Evolutionary conservation across 306 rosid genomes (phyloP), one percentile per base, ranked within the genome.

Genomic region (Prunus mira): DNA sequence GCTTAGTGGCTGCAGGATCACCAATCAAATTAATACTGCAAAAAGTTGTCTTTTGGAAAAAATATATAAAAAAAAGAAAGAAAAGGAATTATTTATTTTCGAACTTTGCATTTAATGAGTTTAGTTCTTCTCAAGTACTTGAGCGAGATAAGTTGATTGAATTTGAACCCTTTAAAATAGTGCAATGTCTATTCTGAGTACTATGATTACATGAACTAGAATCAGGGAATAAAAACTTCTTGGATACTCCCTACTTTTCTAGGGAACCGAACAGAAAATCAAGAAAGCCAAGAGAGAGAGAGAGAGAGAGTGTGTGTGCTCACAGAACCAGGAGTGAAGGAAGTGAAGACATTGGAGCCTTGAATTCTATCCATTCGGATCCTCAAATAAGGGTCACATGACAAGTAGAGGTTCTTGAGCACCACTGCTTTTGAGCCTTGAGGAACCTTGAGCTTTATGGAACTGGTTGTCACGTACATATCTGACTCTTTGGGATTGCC

Each of bases 341-440:
- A 69, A 27, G 73, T 52, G 74, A 70, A 51, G 49, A 71, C 49
- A 52, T 12, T 54, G 5, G 64, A n/a, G 6, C 18, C 18, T 52
- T 70, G 25, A 28, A 32, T 25, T 30, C 46, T 20, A 6, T 8
- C 18, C 74, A 70, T 70, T 51, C 19, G 28, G 18, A 70, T 19
- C 28, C 74, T 70, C 74, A 76, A 54, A 58, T 67, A 57, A 2
- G 74, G 38, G 41, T 67, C 80, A 34, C 80, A 76, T 20, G 74
- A 56, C 68, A 76, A 67, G 66, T 67, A 76, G 5, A 68, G 74
- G 34, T 77, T 77, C 61, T 57, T 58, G 68, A 77, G 57, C 62
- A 77, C 15, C 11, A 68, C 62, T 15, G 75, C 74, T 12, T 45
- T 27, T 15, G 58, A 58, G 43, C 67, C 61, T 32, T 57, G 34